Conservation (phyloP, 345 rosid genomes). For the Adansonia digitata region DNA sequence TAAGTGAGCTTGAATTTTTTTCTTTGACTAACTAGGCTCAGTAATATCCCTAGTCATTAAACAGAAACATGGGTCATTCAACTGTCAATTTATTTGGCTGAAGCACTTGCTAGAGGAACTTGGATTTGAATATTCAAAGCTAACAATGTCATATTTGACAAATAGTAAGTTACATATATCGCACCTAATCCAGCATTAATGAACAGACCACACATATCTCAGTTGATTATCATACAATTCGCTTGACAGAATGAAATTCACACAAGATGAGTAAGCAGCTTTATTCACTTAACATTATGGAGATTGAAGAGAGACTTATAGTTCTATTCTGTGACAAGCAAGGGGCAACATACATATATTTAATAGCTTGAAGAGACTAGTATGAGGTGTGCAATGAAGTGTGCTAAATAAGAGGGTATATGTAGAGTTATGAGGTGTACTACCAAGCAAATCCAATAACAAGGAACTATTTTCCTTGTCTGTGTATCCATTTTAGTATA, state of each 20-base stretch:
- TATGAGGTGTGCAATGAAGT: background rate
- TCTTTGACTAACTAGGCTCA: background rate
- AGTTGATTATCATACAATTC: background rate
- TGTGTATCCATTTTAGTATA: background rate
- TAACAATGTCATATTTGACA: background rate
- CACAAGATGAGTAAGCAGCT: background rate
- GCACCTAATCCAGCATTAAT: background rate
- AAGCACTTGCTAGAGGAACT: background rate
- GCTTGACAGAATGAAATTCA: background rate
- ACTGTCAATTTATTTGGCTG: background rate
- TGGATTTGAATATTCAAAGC: background rate
- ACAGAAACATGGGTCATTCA: background rate
- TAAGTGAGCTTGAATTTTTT: background rate
- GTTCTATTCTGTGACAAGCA: background rate
- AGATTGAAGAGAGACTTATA: background rate
- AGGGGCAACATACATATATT: background rate
- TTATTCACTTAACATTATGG: background rate
- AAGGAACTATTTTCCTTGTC: no score
- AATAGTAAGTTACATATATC: background rate
- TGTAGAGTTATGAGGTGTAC: background rate
- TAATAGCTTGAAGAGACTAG: background rate
- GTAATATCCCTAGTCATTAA: background rate
- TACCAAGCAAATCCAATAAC: background rate
- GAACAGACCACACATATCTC: background rate
- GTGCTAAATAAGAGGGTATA: background rate